Evolutionary conservation across 2,329 filamentous ascomycete genomes (phyloP), one percentile per base, ranked within the genome.

Genomic region (Phaeosphaeria sp.): DNA sequence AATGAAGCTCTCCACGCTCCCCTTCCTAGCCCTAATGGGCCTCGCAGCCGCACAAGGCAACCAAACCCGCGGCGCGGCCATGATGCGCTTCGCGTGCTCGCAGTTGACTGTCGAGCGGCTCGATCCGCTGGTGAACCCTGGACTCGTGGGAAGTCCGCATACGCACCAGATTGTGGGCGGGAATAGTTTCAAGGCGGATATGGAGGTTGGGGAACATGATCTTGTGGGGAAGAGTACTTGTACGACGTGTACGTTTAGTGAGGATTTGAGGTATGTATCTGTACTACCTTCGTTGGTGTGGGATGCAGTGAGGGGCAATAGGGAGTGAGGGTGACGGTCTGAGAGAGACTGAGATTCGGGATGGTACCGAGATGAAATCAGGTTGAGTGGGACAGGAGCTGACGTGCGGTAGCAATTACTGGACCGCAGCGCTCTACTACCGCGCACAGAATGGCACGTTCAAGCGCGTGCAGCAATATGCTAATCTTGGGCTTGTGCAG

Each of bases 381-480:
- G n/a, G n/a, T n/a, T n/a, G n/a, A n/a, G n/a, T n/a, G n/a, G n/a
- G n/a, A n/a, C n/a, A n/a, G n/a, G n/a, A n/a, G n/a, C n/a, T n/a
- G n/a, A n/a, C n/a, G n/a, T n/a, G n/a, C n/a, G n/a, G n/a, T 20
- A 60, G 60, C 43, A 71, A 73, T 39, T 74, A 74, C 58, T 74
- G 71, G 71, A 74, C 71, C 2, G 71, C 70, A 20, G 64, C 69
- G 1, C 57, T 74, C 3, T 74, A 74, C 53, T 74, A 66, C 56
- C 53, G 57, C 2, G 69, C 70, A 5, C 54, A 66, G 15, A 74
- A 74, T 52, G 70, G 69, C n/a, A 73, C 71, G 1, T 74, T 61
- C 53, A 73, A 68, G 46, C 60, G 70, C n/a, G 69, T 74, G 4
- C 60, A 63, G 21, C 71, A 74, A 51, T 68, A 68, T 45, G 58